Evolutionary conservation across 768 basidiomycete species (phyloP), one percentile per base, ranked within the genome.

Genomic region (Termitomyces sp.): DNA sequence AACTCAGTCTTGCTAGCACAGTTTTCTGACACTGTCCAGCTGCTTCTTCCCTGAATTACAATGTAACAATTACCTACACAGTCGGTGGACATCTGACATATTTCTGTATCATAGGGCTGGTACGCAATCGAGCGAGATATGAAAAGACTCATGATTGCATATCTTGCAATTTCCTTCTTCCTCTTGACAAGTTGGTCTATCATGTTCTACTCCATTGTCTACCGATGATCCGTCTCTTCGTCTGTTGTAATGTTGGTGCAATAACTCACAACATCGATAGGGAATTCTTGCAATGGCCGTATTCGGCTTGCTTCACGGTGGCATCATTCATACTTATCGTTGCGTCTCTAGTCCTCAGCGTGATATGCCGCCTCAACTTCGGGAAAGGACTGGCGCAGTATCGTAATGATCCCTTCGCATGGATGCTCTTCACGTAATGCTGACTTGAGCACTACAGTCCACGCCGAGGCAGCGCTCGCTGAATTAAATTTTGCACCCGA

Each of bases 331-430:
- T 71, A 10, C 69, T 79, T 9, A 67, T 78, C 38, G 55, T 71
- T 64, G 69, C 73, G 19, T 79, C 74, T 48, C 68, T 75, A 41
- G 64, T 75, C 30, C 70, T 85, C 14, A 81, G 77, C 8, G 60
- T 77, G 51, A 65, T 81, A 26, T 84, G 81, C 62, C 71, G 78
- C 60, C 58, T 73, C 17, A 78, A 82, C 61, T 86, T 85, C 61
- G 78, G 71, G 49, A 74, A 78, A 57, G 84, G 84, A 0, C 72
- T 84, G 12, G 73, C 74, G 0, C 71, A 85, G 54, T 85, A 83
- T 62, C 66, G 84, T 86, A 61, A 31, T 58, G 82, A 81, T 72
- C 5, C 44, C 46, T 54, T 19, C 26, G 40, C 49, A 23, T 52
- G n/a, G 3, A 8, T 26, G n/a, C 14, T n/a, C 8, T 48, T 33